A percentile compares a stretch with the other conserved stretches of the same genome.
phyloP scores from a whole-genome alignment of 176 grass and related monocot species.

The Ananas comosus region DNA sequence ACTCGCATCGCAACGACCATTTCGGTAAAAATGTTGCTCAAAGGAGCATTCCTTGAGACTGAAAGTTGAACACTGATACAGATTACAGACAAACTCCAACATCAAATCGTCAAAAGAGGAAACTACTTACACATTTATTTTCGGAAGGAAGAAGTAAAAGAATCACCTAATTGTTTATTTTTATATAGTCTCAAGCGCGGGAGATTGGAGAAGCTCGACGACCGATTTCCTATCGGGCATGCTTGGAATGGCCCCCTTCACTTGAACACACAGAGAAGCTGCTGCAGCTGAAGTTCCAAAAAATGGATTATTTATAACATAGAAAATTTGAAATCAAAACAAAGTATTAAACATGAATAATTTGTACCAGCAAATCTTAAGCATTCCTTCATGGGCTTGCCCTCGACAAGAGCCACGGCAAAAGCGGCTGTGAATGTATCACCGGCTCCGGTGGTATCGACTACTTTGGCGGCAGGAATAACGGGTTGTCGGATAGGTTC shows the following conservation, averaged over 20 bases:
- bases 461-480: conserved; percentile 62
- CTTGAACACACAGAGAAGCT: conserved; percentile 69
- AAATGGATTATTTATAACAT: conserved; percentile 1
- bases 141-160: not conserved
- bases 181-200: not conserved
- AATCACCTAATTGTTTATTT: conserved; percentile 1
- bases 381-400: conserved; percentile 71
- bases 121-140: not conserved
- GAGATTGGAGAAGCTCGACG: conserved; percentile 47
- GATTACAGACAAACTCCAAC: not conserved
- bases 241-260: conserved; percentile 91
- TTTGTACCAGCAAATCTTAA: conserved; percentile 80
- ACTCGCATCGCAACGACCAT: too few species aligned
- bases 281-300: conserved; percentile 67
- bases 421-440: conserved; percentile 98
- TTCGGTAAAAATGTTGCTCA: too few species aligned
- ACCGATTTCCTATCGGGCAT: conserved; percentile 77
- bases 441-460: conserved; percentile 85
- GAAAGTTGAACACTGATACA: too few species aligned
- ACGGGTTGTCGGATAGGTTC: conserved; percentile 53
- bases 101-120: not conserved
- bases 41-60: too few species aligned
- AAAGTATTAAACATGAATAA: conserved; percentile 6
- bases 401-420: conserved; percentile 78
- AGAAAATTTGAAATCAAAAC: not conserved